Base-by-base conservation (phyloP, 2,329 filamentous ascomycete genomes). In the Fusarium circinatum region DNA sequence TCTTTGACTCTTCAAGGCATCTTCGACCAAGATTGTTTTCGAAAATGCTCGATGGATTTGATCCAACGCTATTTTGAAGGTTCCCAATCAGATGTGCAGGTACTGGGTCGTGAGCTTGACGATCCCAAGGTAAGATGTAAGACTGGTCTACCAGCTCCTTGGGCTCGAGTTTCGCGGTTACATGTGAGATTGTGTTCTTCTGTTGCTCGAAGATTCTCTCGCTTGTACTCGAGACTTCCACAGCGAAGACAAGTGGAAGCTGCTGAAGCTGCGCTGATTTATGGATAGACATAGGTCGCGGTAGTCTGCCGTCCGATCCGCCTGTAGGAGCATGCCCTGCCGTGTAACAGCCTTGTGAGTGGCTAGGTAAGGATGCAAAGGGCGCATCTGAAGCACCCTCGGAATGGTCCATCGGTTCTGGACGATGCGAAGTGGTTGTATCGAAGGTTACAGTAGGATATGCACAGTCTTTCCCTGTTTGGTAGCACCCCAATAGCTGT, bases 151-250 rank as follows among this genome's bases (percentile, higher is more conserved):
- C n/a, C 14, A 30, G 30, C 7, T 17, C 24, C 8, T 24, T 24
- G 10, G 56, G 30, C 24, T 59, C 20, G 5, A 59, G 24, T 4
- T 32, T 30, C 8, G 42, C 32, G 7, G 30, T 9, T 9, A 59
- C 15, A 18, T 38, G 20, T 15, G 56, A 48, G 12, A 59, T 13
- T 1, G 32, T 20, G 7, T 38, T 30, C 6, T 59, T 59, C 39
- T 59, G 42, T 20, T 39, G 32, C 18, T 59, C 3, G 1, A 59
- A 47, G 8, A 59, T 15, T 26, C 24, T 59, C 28, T 41, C 42
- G 6, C 24, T 59, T n/a, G 56, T 59, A 22, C 56, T 59, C 1
- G 56, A 59, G 13, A 48, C 42, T 17, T 59, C 56, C 14, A 48
- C 7, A 7, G 42, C 56, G 28, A 59, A 48, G 17, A 39, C 34